Evolutionary conservation across 257 asterid genomes (phyloP), one percentile per base, ranked within the genome.

Genomic region (Craterostigma plantagineum): DNA sequence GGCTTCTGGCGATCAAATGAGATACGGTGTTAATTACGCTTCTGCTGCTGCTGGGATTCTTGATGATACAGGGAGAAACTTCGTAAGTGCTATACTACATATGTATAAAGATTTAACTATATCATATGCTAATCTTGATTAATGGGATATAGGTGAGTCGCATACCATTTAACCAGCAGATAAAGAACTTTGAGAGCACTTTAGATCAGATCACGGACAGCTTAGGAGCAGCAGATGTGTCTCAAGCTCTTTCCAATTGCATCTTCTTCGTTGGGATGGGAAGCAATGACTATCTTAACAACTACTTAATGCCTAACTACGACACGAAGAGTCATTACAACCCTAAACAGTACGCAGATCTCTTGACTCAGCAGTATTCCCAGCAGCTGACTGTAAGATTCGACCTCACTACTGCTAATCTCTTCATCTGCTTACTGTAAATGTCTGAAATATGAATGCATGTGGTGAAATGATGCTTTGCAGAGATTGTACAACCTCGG

Each of bases 41-140:
- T 85, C 96, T 14, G 96, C 92, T 33, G 92, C 94, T 54, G 82
- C 94, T 51, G 96, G 96, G 4, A 85, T 85, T 43, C 96, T 85
- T 38, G 94, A 85, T 33, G 51, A 39, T 14, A 80, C 94, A 0
- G 94, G 94, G 56, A 56, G 71, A 56, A 82, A 83, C 45, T 83
- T 79, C 62, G 95, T 83, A 51, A 58, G 95, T 66, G 18, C 18
- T 38, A n/a, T 0, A 10, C 5, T 43, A n/a, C 16, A 44, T 16
- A 11, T 15, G 14, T 37, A 9, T 7, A 7, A 1, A 4, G 2
- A 36, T 36, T 15, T 39, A 23, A n/a, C n/a, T n/a, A n/a, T n/a
- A n/a, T n/a, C n/a, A n/a, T n/a, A n/a, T n/a, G n/a, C 11, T 4
- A 10, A 36, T 36, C 8, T 12, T 36, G 12, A 1, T 9, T n/a